These are phyloP conservation scores for Anaeramoeba flamelloides DNA, from an alignment of 78 protist genomes.

Conservation along the genomic window DNA sequence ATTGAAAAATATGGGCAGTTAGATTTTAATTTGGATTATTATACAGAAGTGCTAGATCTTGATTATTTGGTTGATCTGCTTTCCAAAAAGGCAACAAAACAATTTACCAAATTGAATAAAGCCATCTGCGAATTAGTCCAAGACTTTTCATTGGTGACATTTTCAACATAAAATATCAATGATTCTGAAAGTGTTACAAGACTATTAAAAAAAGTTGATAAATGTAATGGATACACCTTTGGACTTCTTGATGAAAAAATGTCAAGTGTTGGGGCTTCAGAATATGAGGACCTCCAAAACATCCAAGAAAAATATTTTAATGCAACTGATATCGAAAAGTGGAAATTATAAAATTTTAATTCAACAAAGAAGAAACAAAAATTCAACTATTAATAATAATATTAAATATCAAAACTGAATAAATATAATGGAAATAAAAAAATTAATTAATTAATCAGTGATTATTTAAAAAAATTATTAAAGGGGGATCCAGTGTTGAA, in stretches of 20 bases:
- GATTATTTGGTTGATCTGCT: neutral
- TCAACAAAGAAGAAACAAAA: no score
- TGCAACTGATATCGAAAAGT: neutral
- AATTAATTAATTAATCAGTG: no score
- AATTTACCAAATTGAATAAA: slow-evolving; percentile 18
- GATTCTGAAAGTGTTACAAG: slow-evolving; percentile 17
- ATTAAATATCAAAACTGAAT: no score
- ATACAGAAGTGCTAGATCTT: slow-evolving; percentile 47
- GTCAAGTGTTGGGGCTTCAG: neutral
- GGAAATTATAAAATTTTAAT: no score
- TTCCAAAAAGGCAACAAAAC: neutral
- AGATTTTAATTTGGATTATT: slow-evolving; percentile 59
- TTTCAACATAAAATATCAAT: slow-evolving; percentile 26
- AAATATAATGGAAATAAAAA: no score
- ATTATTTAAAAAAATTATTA: no score
- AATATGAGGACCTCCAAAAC: neutral
- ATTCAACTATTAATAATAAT: no score
- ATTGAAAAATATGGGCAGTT: slow-evolving; percentile 39
- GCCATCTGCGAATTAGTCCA: slow-evolving; percentile 47
- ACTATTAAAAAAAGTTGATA: slow-evolving; percentile 9
- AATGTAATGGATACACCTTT: neutral
- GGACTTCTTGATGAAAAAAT: neutral
- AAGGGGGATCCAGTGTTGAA: no score
- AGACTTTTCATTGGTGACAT: slow-evolving; percentile 60
- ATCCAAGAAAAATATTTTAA: neutral